Evolutionary conservation across 2,329 filamentous ascomycete genomes (phyloP).

Genomic region (Claviceps fusiformis): DNA sequence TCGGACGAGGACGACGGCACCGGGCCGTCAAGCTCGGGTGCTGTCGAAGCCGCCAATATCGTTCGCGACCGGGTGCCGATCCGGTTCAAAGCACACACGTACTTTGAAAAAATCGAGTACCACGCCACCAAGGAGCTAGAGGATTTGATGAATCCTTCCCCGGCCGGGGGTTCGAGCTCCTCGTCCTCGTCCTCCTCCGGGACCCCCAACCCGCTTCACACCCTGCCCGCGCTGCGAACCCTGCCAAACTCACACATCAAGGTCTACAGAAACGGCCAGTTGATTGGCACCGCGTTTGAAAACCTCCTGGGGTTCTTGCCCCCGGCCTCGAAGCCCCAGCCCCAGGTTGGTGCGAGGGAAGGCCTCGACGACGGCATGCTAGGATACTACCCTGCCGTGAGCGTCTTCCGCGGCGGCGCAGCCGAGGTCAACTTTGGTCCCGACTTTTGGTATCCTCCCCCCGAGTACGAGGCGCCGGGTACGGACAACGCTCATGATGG

Average conservation of each 20-base stretch:
- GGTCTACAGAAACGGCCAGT: constrained; percentile 82
- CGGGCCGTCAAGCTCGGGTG: constrained; percentile 27
- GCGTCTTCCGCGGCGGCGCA: constrained; percentile 80
- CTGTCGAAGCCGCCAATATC: constrained; percentile 58
- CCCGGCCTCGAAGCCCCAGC: constrained; percentile 64
- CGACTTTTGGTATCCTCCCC: constrained; percentile 79
- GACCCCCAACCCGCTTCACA: constrained; percentile 58
- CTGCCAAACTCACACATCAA: constrained; percentile 76
- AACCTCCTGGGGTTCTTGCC: constrained; percentile 84
- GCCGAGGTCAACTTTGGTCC: constrained; percentile 92
- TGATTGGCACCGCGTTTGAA: constrained; percentile 77
- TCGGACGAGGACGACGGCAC: constrained; percentile 31
- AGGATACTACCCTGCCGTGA: constrained; percentile 89
- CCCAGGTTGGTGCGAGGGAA: constrained; percentile 63
- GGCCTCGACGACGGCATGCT: constrained; percentile 89
- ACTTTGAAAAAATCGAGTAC: constrained; percentile 88
- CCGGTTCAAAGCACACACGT: constrained; percentile 82
- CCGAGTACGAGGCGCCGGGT: constrained; percentile 32
- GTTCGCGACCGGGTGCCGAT: constrained; percentile 93
- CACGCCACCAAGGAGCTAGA: constrained; percentile 80
- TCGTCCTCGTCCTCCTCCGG: constrained; percentile 37
- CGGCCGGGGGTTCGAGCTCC: constrained; percentile 24
- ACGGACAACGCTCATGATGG: constrained; percentile 32
- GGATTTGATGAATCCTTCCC: constrained; percentile 61
- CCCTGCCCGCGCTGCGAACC: constrained; percentile 63